Evolutionary conservation across 495 filamentous ascomycete species (phyloP).

Genomic region (Trichoderma virens): DNA sequence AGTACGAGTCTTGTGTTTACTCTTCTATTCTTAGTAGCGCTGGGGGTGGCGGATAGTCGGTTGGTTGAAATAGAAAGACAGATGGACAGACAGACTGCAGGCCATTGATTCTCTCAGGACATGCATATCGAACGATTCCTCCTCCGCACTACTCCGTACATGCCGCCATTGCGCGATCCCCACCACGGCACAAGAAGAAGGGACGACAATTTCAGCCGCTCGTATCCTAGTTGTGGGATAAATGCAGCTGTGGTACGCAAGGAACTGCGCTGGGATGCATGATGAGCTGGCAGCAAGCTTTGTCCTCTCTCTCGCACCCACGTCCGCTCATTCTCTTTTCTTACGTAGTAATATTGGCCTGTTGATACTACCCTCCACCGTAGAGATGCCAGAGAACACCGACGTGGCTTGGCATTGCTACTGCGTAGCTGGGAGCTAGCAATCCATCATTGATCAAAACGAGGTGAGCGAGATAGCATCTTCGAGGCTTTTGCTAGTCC

Average conservation of each 20-base stretch:
- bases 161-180: background rate
- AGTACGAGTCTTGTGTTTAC: background rate
- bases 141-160: background rate
- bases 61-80: no score
- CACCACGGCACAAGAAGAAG: background rate
- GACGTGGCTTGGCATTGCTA: background rate
- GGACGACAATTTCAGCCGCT: background rate
- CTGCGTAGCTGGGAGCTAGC: background rate
- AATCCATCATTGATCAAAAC: background rate
- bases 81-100: background rate
- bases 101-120: background rate
- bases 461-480: background rate
- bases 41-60: background rate
- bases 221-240: background rate
- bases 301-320: background rate
- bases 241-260: background rate
- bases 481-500: no score
- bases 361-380: constrained; percentile 2
- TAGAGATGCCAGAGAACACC: background rate
- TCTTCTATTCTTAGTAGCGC: constrained; percentile 2
- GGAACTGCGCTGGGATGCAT: background rate
- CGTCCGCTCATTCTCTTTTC: background rate
- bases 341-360: constrained; percentile 1
- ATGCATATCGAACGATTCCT: constrained; percentile 3
- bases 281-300: background rate